Base-by-base conservation (phyloP, 306 rosid species). In the Citrullus colocynthis region DNA sequence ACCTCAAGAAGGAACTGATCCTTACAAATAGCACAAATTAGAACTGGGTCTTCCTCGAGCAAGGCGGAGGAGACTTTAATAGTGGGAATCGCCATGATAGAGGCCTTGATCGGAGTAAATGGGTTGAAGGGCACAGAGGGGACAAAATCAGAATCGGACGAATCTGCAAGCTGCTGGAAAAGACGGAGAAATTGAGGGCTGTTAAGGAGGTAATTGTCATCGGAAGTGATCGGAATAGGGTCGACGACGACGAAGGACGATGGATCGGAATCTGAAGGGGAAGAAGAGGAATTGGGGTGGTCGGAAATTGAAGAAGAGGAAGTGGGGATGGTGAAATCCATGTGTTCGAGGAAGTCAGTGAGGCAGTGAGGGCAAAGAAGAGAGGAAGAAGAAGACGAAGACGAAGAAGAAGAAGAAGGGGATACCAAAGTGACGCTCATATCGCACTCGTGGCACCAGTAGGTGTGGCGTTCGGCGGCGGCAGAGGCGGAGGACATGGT, bases 381-480 rank as follows among this genome's bases (percentile, higher is more conserved):
- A 66, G 89, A 71, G 3, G 86, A 9, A 0, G 81, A 63, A 0
- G 78, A 44, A 5, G 79, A 66, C 15, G 72, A 42, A 9, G 73
- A 51, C 2, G 57, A 51, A 1, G 56, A 51, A 1, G 84, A 49
- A 2, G 88, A 61, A 13, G 89, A 30, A 45, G 88, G 69, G 10
- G 90, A 34, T 30, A 77, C 55, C 32, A 93, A 84, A 28, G 90
- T 81, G 9, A 93, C 91, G 67, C 98, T 93, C 97, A 93, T 89
- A 77, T 93, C 98, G 81, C 98, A 93, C 77, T 89, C 93, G 75
- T 93, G 98, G 83, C 98, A 93, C 98, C 98, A 93, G 86, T 87
- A 93, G 0, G 93, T 89, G 74, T 86, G 89, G 9, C 82, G 45
- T 63, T 88, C 69, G 32, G 79, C 60, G 39, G 78, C 54, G 39